Conservation (phyloP, 2,329 filamentous ascomycete genomes). For the Trichothecium sympodiale region DNA sequence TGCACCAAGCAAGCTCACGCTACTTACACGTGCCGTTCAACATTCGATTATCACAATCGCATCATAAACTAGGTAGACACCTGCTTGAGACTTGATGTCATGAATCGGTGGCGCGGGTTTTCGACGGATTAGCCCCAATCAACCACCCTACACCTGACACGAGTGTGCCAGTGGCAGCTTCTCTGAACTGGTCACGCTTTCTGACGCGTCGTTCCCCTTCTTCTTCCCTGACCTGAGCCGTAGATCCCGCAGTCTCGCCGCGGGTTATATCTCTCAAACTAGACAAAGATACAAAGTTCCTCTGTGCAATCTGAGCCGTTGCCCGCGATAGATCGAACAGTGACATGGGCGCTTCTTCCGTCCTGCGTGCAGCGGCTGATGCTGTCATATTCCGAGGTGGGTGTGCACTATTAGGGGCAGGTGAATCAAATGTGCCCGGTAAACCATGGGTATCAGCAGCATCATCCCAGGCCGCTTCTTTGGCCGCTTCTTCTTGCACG, state of each 20-base stretch:
- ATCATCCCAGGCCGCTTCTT: conserved; percentile 61
- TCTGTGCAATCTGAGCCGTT: conserved; percentile 46
- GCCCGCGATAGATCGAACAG: conserved; percentile 54
- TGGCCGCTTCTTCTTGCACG: conserved; percentile 53
- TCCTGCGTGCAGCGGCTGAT: conserved; percentile 21
- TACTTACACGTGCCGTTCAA: too few species aligned
- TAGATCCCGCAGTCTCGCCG: conserved; percentile 2
- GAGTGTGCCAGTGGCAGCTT: conserved; percentile 55
- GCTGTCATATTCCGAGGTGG: conserved; percentile 21
- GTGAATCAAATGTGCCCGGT: conserved; percentile 40
- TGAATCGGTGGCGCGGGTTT: too few species aligned
- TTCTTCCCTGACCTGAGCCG: conserved; percentile 14
- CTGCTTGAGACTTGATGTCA: too few species aligned
- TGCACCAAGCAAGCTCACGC: too few species aligned
- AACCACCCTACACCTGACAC: conserved; percentile 59
- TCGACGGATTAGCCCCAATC: conserved; percentile 38
- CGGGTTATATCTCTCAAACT: conserved; percentile 28
- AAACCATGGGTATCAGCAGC: conserved; percentile 47
- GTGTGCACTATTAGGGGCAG: conserved; percentile 12
- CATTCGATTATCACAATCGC: too few species aligned
- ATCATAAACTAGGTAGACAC: too few species aligned
- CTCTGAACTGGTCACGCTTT: conserved; percentile 61
- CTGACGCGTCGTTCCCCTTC: conserved; percentile 34
- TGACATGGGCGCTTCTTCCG: conserved; percentile 51
- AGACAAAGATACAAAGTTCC: conserved; percentile 45